Evolutionary conservation across 1,284 basidiomycete genomes (phyloP), one percentile per base, ranked within the genome.

Genomic region (Microbotryum intermedium): DNA sequence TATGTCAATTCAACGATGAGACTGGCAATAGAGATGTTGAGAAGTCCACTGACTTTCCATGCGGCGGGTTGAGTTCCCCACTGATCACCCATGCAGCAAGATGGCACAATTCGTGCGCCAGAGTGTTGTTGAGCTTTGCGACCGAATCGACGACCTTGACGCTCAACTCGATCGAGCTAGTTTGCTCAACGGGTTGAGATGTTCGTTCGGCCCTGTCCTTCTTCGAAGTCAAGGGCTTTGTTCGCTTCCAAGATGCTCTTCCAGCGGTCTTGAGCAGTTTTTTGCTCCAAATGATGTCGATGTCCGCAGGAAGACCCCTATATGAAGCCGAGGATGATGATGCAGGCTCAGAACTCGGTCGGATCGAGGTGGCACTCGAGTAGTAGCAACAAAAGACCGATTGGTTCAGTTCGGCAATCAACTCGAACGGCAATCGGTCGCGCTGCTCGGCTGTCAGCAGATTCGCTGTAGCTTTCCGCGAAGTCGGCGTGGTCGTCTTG

Each of bases 41-140:
- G 11, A 39, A 52, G 4, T 10, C 21, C 26, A 34, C 50, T 51
- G 23, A 54, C 53, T 45, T 25, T 0, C 66, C 66, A 67, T 90
- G 87, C 18, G 79, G 60, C 21, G 86, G 85, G 54, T 82, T 81
- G 4, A 83, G 79, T 26, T 82, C 78, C 11, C 79, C 75, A 69
- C 86, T 80, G 55, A 90, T 84, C 34, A 86, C 76, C 88, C 89
- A 91, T 58, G 82, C 83, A 6, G 88, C 88, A 29, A 91, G 75
- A 73, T 90, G 89, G 65, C 88, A 91, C 84, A 91, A 87, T 73
- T 91, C 89, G 69, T 91, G 88, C 29, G 86, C 82, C 3, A 91
- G 75, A 0, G 89, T 91, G 71, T 87, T 83, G 23, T 83, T 77
- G 45, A 91, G 83, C 26, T 87, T 82, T 58, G 86, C 85, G 64